These are phyloP conservation scores for Phytophthora megakarya DNA, from an alignment of 352 stramenopile species.

Conservation along the genomic window DNA sequence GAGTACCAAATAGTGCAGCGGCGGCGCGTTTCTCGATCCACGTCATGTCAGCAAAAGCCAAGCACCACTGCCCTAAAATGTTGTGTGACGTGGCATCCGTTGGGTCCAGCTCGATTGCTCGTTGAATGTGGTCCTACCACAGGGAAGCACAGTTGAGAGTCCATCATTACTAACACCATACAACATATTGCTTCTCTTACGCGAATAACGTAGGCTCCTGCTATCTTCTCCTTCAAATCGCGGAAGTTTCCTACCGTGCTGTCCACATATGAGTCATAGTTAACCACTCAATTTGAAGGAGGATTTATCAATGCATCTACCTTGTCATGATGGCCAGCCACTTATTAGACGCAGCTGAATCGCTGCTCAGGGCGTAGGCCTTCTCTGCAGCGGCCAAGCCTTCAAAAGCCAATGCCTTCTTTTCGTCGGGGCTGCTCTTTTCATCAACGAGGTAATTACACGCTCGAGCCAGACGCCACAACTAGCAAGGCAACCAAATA, in stretches of 20 bases:
- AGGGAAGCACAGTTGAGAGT: constrained; percentile 1
- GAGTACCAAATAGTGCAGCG: constrained; percentile 66
- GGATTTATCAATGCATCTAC: constrained; percentile 12
- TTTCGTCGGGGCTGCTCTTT: constrained; percentile 43
- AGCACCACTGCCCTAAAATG: constrained; percentile 77
- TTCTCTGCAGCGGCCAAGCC: constrained; percentile 55
- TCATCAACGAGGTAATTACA: constrained; percentile 71
- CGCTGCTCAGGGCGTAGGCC: constrained; percentile 49
- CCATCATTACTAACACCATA: neutral
- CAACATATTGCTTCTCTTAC: constrained; percentile 20
- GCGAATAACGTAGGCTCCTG: constrained; percentile 68
- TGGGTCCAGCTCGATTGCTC: constrained; percentile 76
- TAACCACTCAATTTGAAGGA: neutral
- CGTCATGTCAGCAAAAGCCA: constrained; percentile 78
- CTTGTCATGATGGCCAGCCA: constrained; percentile 81
- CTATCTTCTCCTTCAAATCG: constrained; percentile 74
- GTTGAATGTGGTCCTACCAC: constrained; percentile 57
- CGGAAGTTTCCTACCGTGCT: constrained; percentile 65
- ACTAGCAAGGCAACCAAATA: constrained; percentile 23
- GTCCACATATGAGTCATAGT: neutral
- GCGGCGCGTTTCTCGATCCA: constrained; percentile 79
- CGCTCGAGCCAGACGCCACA: constrained; percentile 66
- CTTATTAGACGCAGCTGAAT: constrained; percentile 65
- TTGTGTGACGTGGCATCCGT: constrained; percentile 65
- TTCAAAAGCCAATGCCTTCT: constrained; percentile 62